A percentile compares a stretch with the other conserved stretches of the same genome.
phyloP scores from a whole-genome alignment of 2,329 filamentous ascomycete species.

The Cytospora leucostoma region DNA sequence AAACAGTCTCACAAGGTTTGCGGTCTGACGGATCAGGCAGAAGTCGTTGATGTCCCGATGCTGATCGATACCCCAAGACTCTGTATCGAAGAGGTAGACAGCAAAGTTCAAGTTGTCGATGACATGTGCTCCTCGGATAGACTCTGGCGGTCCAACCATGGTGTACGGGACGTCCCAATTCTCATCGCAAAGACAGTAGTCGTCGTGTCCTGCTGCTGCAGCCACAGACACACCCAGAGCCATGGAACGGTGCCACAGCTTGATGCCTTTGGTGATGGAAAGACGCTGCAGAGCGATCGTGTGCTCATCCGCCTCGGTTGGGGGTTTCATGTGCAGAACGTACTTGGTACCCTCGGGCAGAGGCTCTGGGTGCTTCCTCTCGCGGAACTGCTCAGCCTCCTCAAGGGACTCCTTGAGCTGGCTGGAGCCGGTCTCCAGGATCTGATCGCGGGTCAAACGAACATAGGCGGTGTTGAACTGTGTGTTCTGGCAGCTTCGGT shows the following conservation, averaged over 20 bases:
- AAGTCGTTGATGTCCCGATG: constrained; percentile 56
- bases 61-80: constrained; percentile 33
- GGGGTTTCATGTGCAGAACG: constrained; percentile 25
- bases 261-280: constrained; percentile 16
- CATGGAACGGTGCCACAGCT: constrained; percentile 24
- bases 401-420: constrained; percentile 11
- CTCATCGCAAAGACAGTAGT: constrained; percentile 19
- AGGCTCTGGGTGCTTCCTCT: constrained; percentile 2
- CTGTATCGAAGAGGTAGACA: constrained; percentile 1
- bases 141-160: neutral
- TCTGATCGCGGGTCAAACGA: constrained; percentile 12
- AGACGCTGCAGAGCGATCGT: constrained; percentile 17
- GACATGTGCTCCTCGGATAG: neutral
- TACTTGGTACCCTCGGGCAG: constrained; percentile 15
- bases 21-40: constrained; percentile 63
- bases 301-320: constrained; percentile 22
- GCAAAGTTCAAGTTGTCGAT: neutral
- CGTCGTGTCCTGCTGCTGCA: constrained; percentile 25
- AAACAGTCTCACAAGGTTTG: constrained; percentile 64
- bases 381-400: constrained; percentile 20
- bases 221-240: constrained; percentile 5
- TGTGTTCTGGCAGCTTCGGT: constrained; percentile 12
- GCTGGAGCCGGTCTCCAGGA: constrained; percentile 18
- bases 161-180: constrained; percentile 3
- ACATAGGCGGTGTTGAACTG: constrained; percentile 8